Conservation (phyloP, 169 alveolate genomes). For the Amoebophrya sp. region DNA sequence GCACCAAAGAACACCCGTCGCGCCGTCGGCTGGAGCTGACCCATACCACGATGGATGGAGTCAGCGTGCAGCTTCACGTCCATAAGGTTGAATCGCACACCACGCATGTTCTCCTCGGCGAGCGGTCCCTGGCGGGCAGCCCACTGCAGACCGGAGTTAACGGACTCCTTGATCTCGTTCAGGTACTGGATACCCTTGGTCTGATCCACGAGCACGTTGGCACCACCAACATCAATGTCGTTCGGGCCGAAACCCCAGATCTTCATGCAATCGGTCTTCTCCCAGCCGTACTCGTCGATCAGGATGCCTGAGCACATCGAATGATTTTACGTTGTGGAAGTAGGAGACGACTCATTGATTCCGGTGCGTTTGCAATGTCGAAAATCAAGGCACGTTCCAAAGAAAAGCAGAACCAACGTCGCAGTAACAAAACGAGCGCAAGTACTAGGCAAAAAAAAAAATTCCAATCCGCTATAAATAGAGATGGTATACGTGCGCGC, state of each 20-base stretch:
- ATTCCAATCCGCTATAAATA: neutral
- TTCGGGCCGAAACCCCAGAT: slow-evolving; percentile 99
- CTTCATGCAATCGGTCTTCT: slow-evolving; percentile 88
- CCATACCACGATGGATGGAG: slow-evolving; percentile 98
- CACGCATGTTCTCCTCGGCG: slow-evolving; percentile 98
- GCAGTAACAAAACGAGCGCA: neutral
- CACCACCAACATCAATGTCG: slow-evolving; percentile 83
- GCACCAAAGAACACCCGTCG: slow-evolving; percentile 82
- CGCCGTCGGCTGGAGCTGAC: slow-evolving; percentile 90
- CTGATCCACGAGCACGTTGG: slow-evolving; percentile 89
- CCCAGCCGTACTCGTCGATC: slow-evolving; percentile 91
- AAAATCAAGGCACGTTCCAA: too few relatives aligned
- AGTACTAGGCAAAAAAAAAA: neutral
- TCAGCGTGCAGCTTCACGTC: slow-evolving; percentile 98
- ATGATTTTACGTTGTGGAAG: too few relatives aligned
- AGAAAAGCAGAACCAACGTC: neutral
- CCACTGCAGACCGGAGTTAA: slow-evolving; percentile 98
- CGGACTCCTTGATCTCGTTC: slow-evolving; percentile 96
- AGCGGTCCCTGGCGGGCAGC: slow-evolving; percentile 96
- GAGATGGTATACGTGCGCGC: slow-evolving; percentile 50
- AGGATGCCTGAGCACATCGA: too few relatives aligned
- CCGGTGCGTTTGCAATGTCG: too few relatives aligned
- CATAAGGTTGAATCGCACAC: slow-evolving; percentile 87
- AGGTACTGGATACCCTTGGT: slow-evolving; percentile 95
- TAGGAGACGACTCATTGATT: too few relatives aligned